Evolutionary conservation across 768 basidiomycete species (phyloP), one percentile per base, ranked within the genome.

Genomic region (Rhodotorula graminis): DNA sequence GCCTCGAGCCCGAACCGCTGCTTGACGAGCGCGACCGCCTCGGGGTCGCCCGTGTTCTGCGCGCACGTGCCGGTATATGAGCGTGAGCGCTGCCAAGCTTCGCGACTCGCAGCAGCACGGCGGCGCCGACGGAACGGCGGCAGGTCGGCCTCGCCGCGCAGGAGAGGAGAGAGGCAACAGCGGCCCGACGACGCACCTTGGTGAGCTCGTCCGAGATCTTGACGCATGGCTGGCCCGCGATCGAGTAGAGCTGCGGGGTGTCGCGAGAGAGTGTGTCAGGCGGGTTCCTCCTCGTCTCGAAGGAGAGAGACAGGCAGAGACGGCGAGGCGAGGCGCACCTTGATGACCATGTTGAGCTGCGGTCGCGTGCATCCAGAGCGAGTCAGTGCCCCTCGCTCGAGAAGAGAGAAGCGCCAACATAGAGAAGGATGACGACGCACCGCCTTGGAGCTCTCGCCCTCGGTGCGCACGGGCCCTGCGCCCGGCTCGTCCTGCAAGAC

Each of bases 171-270:
- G 42, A 55, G 19, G n/a, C n/a, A 27, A 44, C 18, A 9, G 46
- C 55, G 46, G 23, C 19, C 40, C n/a, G n/a, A n/a, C n/a, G 37
- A 18, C 78, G 19, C 49, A 87, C 89, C 87, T 98, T 99, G 16
- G 84, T 88, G 66, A 89, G 79, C 78, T 98, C 94, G 80, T 97
- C 96, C 67, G 92, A 93, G 77, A 99, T 87, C 82, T 99, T 98
- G 76, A 98, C 87, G 75, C 93, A 95, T 3, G 88, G 87, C 68
- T 84, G 84, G 18, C 85, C 86, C 77, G 91, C 84, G 21, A 96
- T 88, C 58, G 86, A 85, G 52, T 87, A 85, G 16, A 99, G 84
- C 74, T 64, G 63, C 47, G 46, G 14, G 59, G 15, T 18, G 9
- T 1, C 42, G 42, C 42, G 42, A 15, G 42, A 14, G 44, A 6